Evolutionary conservation across 306 rosid genomes (phyloP), one percentile per base, ranked within the genome.

Genomic region (Heteromeles arbutifolia): DNA sequence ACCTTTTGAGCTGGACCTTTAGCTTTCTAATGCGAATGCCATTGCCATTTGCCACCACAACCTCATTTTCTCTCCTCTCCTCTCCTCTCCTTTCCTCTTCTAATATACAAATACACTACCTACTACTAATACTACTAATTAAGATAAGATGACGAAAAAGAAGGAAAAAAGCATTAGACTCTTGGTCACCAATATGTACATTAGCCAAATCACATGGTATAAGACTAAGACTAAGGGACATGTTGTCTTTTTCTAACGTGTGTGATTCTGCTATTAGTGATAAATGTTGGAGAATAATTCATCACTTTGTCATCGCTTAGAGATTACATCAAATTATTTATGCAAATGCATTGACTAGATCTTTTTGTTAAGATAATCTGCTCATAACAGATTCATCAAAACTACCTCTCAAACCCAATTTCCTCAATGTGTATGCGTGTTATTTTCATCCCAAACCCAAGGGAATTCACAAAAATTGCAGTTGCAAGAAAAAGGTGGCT

Each of bases 1-100:
- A 77, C 82, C 74, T 86, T 85, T 72, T 84, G 86, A 82, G 90
- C 58, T 86, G 84, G 84, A 59, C 67, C 75, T 65, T 48, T 71
- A 78, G 74, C 82, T 80, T 90, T 84, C 29, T 81, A 86, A 80
- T 87, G 88, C 79, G 64, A 66, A 15, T 15, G 17, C 37, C 52
- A 14, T 45, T 45, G 52, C 53, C 3, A 48, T 15, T 48, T 86
- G 88, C 80, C 70, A 57, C 17, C 56, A 11, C 43, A 63, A 19
- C 57, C 83, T 78, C 11, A 34, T 39, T 39, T n/a, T n/a, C n/a
- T n/a, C n/a, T 14, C 53, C 53, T 48, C 21, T 48, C 19, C 52
- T 4, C 6, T 14, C 53, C 53, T 48, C 21, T 15, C 54, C 53
- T 14, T 5, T 15, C 54, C 8, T 48, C 54, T 58, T 24, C 78